Evolutionary conservation across 2,329 filamentous ascomycete genomes (phyloP), one percentile per base, ranked within the genome.

Genomic region (Rhynchosporium agropyri): DNA sequence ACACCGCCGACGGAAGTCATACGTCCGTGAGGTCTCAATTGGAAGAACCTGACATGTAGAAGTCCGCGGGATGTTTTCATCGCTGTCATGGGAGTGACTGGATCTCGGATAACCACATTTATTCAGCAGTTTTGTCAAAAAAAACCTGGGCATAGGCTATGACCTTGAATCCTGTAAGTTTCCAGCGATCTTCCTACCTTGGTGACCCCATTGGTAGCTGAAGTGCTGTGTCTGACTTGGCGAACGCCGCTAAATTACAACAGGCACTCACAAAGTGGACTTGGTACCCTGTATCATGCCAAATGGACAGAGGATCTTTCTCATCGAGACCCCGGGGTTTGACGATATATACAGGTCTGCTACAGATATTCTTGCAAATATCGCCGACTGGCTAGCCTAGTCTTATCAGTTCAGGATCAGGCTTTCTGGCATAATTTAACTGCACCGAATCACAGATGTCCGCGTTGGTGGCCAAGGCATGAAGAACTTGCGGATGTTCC

Each of bases 271-370:
- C 42, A n/a, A 43, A 43, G 42, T n/a, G 3, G 42, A 43, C 15
- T 43, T n/a, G 42, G 42, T 20, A 20, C 20, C 20, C 20, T 20
- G 20, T 20, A 20, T 20, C 20, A 20, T 20, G 20, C 20, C 20
- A 20, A 20, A 20, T 15, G 42, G 42, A 12, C 42, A 43, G 42
- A 13, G 42, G 3, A 15, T 13, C 10, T 55, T 55, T n/a, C 51
- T 70, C 10, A 71, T 79, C 46, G 78, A 80, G 59, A 79, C 78
- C 0, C 77, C 77, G 0, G 78, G 78, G 0, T 80, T 79, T 61
- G 70, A 79, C 57, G 77, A 80, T 59, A 78, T 74, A 0, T 60
- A 69, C 26, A 54, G 50, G 12, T 69, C 65, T 13, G 74, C 76
- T 57, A 67, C 67, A 1, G 70, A 75, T 28, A 70, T 76, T 20